Conservation (phyloP, 768 basidiomycete species). For the Naematelia aurantialba region DNA sequence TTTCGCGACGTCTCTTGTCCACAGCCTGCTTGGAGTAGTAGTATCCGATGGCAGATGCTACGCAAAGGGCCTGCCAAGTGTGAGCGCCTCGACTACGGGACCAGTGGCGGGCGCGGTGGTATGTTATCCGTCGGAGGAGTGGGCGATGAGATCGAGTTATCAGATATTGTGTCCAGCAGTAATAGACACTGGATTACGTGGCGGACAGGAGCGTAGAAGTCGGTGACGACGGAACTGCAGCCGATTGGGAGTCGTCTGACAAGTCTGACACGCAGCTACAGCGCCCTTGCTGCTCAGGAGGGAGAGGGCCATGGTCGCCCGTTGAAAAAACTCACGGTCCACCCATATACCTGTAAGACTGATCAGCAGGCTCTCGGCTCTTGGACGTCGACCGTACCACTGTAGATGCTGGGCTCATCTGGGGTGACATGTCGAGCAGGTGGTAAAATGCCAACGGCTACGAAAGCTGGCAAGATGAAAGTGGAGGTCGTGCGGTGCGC, state of each 20-base stretch:
- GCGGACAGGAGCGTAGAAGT: no score
- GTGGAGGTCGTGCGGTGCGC: no score
- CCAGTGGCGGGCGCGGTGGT: background rate
- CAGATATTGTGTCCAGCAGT: no score
- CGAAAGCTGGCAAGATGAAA: background rate
- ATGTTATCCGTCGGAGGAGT: no score
- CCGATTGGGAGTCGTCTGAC: no score
- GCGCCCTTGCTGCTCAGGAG: no score
- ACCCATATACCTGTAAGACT: conserved; percentile 29
- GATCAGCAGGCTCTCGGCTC: background rate
- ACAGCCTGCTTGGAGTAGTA: conserved; percentile 34
- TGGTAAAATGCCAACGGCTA: background rate
- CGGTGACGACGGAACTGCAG: no score
- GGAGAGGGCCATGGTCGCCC: no score
- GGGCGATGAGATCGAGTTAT: no score
- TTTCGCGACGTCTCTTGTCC: conserved; percentile 21
- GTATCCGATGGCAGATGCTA: conserved; percentile 28
- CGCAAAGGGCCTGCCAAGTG: conserved; percentile 22
- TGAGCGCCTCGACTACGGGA: background rate
- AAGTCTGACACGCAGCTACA: background rate
- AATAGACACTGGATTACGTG: no score
- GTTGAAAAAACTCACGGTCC: conserved; percentile 29
- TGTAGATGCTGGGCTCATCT: conserved; percentile 34
- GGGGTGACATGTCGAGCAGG: background rate
- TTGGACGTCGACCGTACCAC: conserved; percentile 17